These are phyloP conservation scores for Boletus edulis DNA, from an alignment of 768 basidiomycete species.

Conservation along the genomic window DNA sequence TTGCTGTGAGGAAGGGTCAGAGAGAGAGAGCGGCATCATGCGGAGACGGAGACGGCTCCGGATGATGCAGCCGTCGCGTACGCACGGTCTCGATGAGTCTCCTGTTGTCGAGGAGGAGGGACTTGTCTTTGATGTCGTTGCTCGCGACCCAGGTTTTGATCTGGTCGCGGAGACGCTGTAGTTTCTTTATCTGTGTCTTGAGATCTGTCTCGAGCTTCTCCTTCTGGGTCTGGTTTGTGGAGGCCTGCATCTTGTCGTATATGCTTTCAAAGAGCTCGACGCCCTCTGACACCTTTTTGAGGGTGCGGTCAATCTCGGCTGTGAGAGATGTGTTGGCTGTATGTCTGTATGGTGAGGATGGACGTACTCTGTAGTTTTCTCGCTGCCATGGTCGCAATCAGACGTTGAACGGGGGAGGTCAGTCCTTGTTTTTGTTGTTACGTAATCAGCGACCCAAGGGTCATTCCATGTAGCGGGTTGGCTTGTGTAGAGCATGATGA, in stretches of 20 bases:
- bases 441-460: constrained; percentile 17
- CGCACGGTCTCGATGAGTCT: constrained; percentile 95
- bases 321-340: background rate
- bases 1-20: constrained; percentile 60
- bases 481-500: constrained; percentile 50
- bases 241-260: constrained; percentile 97
- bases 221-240: constrained; percentile 96
- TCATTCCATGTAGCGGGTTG: too few relatives aligned
- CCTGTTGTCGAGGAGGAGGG: constrained; percentile 85
- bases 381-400: constrained; percentile 65
- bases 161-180: constrained; percentile 80
- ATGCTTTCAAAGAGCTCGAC: constrained; percentile 94
- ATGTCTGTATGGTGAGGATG: background rate
- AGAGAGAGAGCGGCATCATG: constrained; percentile 12
- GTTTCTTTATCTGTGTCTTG: constrained; percentile 98
- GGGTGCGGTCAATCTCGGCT: constrained; percentile 98
- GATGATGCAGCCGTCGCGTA: constrained; percentile 10
- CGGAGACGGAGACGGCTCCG: background rate
- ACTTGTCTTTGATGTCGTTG: constrained; percentile 99
- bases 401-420: background rate
- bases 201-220: constrained; percentile 96
- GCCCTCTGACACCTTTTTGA: constrained; percentile 96
- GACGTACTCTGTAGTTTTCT: constrained; percentile 82
- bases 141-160: constrained; percentile 96
- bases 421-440: constrained; percentile 11